These are phyloP conservation scores for Sporothrix inflata DNA, from an alignment of 2,329 filamentous ascomycete genomes.

Conservation along the genomic window DNA sequence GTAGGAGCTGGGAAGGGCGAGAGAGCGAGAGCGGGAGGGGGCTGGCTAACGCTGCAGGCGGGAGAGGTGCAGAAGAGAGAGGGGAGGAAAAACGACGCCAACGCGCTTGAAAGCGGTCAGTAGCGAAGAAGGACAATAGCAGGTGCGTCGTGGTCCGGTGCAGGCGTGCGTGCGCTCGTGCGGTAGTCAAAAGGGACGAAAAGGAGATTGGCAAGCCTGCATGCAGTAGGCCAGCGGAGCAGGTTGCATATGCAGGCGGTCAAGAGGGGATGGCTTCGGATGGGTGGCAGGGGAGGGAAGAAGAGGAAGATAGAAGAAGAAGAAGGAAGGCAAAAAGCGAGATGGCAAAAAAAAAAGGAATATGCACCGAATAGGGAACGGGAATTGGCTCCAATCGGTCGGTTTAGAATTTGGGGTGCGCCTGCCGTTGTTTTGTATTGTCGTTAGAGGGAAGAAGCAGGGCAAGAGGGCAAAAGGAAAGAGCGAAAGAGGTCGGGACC, in stretches of 20 bases:
- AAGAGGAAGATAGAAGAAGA: background rate
- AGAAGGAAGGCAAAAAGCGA: background rate
- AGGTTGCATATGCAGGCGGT: conserved; percentile 29
- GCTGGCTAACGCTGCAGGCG: conserved; percentile 11
- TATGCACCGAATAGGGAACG: conserved; percentile 11
- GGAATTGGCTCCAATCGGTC: conserved; percentile 21
- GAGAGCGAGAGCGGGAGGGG: conserved; percentile 1
- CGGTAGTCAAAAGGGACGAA: background rate
- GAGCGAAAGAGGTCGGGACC: conserved; percentile 9
- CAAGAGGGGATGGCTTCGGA: conserved; percentile 7
- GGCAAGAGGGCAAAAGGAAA: conserved; percentile 10
- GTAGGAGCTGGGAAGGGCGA: conserved; percentile 16
- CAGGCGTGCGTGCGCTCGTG: conserved; percentile 1
- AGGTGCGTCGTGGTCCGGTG: conserved; percentile 12
- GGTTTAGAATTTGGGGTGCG: background rate
- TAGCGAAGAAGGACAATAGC: background rate
- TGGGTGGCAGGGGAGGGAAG: background rate
- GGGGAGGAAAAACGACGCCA: conserved; percentile 26
- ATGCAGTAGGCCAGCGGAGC: conserved; percentile 16
- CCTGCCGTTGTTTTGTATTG: conserved; percentile 12
- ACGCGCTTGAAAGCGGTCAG: conserved; percentile 29
- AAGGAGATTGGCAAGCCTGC: conserved; percentile 28
- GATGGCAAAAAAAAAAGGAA: conserved; percentile 13
- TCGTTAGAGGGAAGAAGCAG: background rate
- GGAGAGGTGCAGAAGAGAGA: conserved; percentile 22